Evolutionary conservation across 257 asterid species (phyloP), one percentile per base, ranked within the genome.

Genomic region (Datura wrightii): DNA sequence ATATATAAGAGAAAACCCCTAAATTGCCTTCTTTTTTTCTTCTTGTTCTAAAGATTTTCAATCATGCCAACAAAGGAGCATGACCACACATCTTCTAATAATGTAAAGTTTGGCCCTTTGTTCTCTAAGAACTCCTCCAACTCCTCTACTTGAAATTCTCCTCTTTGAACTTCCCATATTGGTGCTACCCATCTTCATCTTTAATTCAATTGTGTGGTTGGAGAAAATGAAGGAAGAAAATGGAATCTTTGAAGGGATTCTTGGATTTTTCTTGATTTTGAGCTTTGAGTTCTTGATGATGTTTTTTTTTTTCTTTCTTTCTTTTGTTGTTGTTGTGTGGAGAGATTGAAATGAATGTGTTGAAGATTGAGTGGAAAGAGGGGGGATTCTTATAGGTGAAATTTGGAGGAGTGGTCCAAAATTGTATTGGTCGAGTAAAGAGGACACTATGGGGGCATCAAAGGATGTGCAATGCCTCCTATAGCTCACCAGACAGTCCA

Each of bases 51-150:
- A 8, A 59, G 62, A 46, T 56, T 70, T 67, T 85, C 86, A 89
- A 36, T 89, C 92, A 87, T 89, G 97, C 89, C 94, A 94, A 85
- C 98, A 94, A 65, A 94, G 95, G 34, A 94, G 98, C 98, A 94
- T 94, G 74, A 94, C 97, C 0, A 94, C 97, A 69, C 98, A 94
- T 84, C 98, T 88, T 50, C 92, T 87, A 13, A 94, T 94, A 84
- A 94, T 94, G 87, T 94, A 94, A 19, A 94, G 97, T 84, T 88
- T 91, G 24, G 98, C 95, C 84, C 95, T 93, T 86, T 94, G 98
- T 83, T 94, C 94, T 80, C 93, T 91, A 0, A 94, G 90, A 34
- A 92, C 94, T 31, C 95, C 94, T 84, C 95, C 95, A n/a, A 94
- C 88, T n/a, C 97, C 94, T 89, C 95, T 91, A 88, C 94, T 93